Conservation (phyloP, 768 basidiomycete genomes). For the Zangia roseola region DNA sequence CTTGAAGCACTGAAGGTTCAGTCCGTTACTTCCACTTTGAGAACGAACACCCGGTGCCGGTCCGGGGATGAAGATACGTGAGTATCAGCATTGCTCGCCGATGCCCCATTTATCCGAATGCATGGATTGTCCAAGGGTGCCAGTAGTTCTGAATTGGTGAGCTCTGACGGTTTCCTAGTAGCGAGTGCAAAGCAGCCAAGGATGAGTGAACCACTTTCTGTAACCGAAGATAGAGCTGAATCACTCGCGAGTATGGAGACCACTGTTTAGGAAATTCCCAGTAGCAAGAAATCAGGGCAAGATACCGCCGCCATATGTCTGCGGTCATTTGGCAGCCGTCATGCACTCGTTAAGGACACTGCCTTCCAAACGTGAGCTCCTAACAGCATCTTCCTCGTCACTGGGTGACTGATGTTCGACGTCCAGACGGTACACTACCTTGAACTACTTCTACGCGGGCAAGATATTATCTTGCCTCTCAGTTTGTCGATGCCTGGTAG, state of each 20-base stretch:
- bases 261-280: background rate
- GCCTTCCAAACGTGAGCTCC: constrained; percentile 28
- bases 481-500: constrained; percentile 10
- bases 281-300: background rate
- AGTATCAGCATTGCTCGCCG: background rate
- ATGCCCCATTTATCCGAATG: background rate
- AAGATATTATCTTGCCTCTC: constrained; percentile 34
- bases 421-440: constrained; percentile 37
- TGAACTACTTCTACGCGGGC: constrained; percentile 40
- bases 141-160: constrained; percentile 7
- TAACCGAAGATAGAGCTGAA: background rate
- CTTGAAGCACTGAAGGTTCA: background rate
- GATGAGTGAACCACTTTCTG: background rate
- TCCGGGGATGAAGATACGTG: constrained; percentile 10
- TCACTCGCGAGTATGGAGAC: constrained; percentile 8
- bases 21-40: background rate
- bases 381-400: no score
- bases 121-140: constrained; percentile 9
- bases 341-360: constrained; percentile 26
- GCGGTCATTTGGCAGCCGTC: constrained; percentile 19
- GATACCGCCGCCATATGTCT: constrained; percentile 5
- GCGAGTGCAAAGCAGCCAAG: constrained; percentile 9
- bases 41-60: background rate
- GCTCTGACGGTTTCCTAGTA: constrained; percentile 17
- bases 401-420: background rate